phyloP scores from a whole-genome alignment of 345 rosid species.

The Syzygium grande region DNA sequence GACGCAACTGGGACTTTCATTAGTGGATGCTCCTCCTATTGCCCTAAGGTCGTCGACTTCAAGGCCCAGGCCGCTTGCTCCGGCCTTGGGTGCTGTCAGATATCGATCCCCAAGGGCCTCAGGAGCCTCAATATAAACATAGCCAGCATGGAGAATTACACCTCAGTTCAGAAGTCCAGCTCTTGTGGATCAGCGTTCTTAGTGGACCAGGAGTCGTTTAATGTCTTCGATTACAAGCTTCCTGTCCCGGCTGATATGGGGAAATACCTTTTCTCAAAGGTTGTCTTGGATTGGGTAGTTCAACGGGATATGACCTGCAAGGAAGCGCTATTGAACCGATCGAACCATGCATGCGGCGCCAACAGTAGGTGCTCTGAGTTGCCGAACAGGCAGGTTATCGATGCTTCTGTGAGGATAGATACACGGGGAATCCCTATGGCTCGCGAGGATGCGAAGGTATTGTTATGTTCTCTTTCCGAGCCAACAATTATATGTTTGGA shows the following conservation, averaged over 20 bases:
- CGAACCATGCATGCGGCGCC: not conserved
- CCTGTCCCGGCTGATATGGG: not conserved
- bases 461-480: too few relatives aligned
- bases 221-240: not conserved
- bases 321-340: not conserved
- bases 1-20: too few relatives aligned
- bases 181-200: not conserved
- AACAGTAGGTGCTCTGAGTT: not conserved
- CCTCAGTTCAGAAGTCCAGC: not conserved
- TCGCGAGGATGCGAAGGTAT: too few relatives aligned
- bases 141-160: not conserved
- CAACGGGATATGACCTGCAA: not conserved
- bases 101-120: too few relatives aligned
- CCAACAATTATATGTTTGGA: too few relatives aligned
- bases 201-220: not conserved
- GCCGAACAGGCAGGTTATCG: not conserved
- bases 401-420: too few relatives aligned
- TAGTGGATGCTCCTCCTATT: not conserved
- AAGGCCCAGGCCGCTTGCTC: rapidly evolving
- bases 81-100: too few relatives aligned
- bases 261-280: rapidly evolving
- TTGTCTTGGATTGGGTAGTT: not conserved
- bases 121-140: too few relatives aligned
- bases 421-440: too few relatives aligned
- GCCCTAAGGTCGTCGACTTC: not conserved